Percentiles rank a stretch among this genome's conserved stretches.
phyloP scores from a whole-genome alignment of 2,329 filamentous ascomycete genomes.

The Sarocladiaceae sp. region DNA sequence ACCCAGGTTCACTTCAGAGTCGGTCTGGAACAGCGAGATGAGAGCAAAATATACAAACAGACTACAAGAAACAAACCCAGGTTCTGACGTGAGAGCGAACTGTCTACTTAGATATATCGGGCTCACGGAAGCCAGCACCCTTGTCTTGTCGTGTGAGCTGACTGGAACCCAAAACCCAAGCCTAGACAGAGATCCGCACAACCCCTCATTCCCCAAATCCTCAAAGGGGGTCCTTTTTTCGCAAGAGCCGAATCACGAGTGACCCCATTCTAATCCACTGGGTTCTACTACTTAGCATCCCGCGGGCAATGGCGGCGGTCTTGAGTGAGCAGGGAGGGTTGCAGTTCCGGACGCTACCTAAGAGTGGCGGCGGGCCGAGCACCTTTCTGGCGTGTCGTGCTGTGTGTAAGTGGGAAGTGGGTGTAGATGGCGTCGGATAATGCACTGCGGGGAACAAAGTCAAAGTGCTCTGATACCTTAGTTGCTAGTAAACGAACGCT shows the following conservation, averaged over 20 bases:
- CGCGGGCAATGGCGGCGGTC: too few relatives aligned
- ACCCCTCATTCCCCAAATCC: neutral
- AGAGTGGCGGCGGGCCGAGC: slow-evolving; percentile 5
- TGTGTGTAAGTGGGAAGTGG: too few relatives aligned
- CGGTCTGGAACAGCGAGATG: too few relatives aligned
- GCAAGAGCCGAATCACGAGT: neutral
- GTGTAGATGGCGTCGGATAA: slow-evolving; percentile 2
- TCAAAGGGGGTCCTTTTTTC: neutral
- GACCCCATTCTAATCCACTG: slow-evolving; percentile 4
- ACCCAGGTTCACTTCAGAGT: too few relatives aligned
- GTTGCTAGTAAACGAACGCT: neutral
- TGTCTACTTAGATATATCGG: too few relatives aligned
- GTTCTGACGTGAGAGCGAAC: too few relatives aligned
- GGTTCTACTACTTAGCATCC: neutral
- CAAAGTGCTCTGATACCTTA: neutral
- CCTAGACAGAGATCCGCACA: neutral
- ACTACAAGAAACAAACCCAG: too few relatives aligned
- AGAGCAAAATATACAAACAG: too few relatives aligned
- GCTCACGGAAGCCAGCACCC: too few relatives aligned
- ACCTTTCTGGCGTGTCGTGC: too few relatives aligned
- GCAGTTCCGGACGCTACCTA: neutral
- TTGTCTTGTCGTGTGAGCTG: too few relatives aligned
- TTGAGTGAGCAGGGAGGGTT: neutral
- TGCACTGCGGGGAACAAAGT: neutral
- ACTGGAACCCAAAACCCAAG: too few relatives aligned